Evolutionary conservation across 129 eudicot species (phyloP).

Genomic region (Apium graveolens): DNA sequence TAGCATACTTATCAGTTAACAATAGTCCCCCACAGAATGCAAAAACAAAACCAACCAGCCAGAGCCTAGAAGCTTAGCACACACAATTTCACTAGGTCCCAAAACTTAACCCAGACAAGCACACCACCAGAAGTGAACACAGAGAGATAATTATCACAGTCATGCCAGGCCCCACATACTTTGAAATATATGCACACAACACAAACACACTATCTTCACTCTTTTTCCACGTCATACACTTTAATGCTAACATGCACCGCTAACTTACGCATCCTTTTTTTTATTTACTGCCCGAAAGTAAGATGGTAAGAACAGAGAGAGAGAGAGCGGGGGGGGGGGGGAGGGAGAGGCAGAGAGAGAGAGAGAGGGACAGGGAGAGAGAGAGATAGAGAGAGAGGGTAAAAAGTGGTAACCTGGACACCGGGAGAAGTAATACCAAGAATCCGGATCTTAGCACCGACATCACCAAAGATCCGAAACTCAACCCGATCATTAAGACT

Average conservation of each 20-base stretch:
- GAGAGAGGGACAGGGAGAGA: not conserved
- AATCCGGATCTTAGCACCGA: conserved; percentile 87
- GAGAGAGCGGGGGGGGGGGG: too few relatives aligned
- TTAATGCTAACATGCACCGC: not conserved
- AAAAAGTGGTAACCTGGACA: conserved; percentile 50
- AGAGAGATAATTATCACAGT: not conserved
- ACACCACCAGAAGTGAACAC: not conserved
- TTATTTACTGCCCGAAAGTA: not conserved
- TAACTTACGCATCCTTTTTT: not conserved
- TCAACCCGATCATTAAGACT: conserved; percentile 76
- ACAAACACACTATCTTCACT: not conserved
- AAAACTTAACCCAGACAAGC: not conserved
- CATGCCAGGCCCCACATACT: not conserved
- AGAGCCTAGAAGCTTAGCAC: not conserved
- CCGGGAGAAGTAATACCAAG: conserved; percentile 76
- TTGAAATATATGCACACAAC: not conserved
- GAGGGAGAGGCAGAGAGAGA: too few relatives aligned
- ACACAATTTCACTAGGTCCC: conserved; percentile 8
- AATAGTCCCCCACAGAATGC: not conserved
- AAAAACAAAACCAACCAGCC: not conserved
- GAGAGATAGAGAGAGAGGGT: too few relatives aligned
- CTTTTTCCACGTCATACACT: not conserved
- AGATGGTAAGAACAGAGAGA: not conserved
- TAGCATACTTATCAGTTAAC: not conserved
- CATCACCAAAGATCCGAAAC: conserved; percentile 75